Base-by-base conservation (phyloP, 1,284 basidiomycete genomes). In the Sanghuangporus baumii region DNA sequence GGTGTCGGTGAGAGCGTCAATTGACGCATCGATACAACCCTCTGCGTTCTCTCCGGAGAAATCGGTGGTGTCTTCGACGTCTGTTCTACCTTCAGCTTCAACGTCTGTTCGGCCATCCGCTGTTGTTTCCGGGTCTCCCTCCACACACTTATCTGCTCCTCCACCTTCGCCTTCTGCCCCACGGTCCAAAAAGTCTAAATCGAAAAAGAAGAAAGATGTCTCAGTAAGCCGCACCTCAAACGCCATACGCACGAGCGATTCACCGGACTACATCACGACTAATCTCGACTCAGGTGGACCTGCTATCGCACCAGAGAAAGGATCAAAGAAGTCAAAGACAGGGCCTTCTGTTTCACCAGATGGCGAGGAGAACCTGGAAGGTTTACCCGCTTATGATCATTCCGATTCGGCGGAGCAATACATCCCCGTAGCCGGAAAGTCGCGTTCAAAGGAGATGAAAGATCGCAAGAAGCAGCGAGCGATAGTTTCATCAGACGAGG, bases 401-500 rank as follows among this genome's bases (percentile, higher is more conserved):
- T 31, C 26, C 26, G n/a, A 57, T 18, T 48, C 52, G 23, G 6
- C 54, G 37, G 38, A 16, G 46, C 48, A 41, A 48, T 38, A 38
- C 26, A 52, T 62, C 20, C 50, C 48, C 57, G 50, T 55, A 5
- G 56, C 54, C 6, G 65, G 62, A 54, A 62, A 46, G 46, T 38
- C 14, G 65, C 61, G 59, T 38, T 57, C 54, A 43, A 70, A 67
- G 66, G 14, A 47, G 37, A 64, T 41, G 20, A 69, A 69, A 50
- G 66, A 58, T 8, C 43, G 54, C 48, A 62, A 68, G 36, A 71
- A 71, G 65, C 70, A 69, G 54, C 66, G 69, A 26, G 67, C 68
- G 18, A 51, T 69, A 6, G 58, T 71, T 26, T 65, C 68, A 20
- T 70, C 72, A 3, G 71, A 72, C 41, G 71, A 73, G 40, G 69